Percentiles rank a stretch among this genome's conserved stretches.
These are phyloP conservation scores for grape (Vitis vinifera) DNA, from an alignment of 164 flowering plant genomes.

Conservation along the genomic window ASM3070453v1 NC_081818.1:28175001-28175500, in stretches of 20 bases:
- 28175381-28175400: constrained; percentile 21
- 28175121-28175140: constrained; percentile 41
- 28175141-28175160: constrained; percentile 33
- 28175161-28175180: constrained; percentile 34
- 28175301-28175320: constrained; percentile 36
- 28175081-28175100: constrained; percentile 56
- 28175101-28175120: constrained; percentile 45
- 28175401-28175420: constrained; percentile 26
- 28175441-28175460: constrained; percentile 34
- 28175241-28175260: constrained; percentile 55
- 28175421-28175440: constrained; percentile 24
- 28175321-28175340: constrained; percentile 38
- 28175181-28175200: constrained; percentile 18
- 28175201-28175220: constrained; percentile 26
- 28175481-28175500: constrained; percentile 39
- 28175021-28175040: constrained; percentile 42
- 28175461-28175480: constrained; percentile 25
- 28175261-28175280: constrained; percentile 59
- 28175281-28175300: constrained; percentile 35
- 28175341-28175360: constrained; percentile 32
- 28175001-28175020: constrained; percentile 36
- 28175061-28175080: constrained; percentile 45
- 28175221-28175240: constrained; percentile 35
- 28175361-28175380: constrained; percentile 29
- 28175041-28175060: constrained; percentile 47